Conservation (phyloP, 108 stramenopile genomes). For the Skeletonema costatum region DNA sequence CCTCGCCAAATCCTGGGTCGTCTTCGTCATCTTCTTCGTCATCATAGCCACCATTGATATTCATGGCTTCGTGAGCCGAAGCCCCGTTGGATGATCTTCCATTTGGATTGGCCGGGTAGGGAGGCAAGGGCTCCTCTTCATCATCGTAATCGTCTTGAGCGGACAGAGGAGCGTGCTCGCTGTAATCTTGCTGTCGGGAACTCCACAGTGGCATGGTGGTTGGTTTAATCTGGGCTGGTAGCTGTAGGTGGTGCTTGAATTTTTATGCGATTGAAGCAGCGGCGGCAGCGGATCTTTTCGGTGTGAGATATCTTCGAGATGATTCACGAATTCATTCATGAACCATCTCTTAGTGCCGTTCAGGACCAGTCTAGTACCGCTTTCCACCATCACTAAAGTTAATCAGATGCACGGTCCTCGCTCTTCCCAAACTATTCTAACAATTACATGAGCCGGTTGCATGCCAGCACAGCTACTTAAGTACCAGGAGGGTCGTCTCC, state of each 20-base stretch:
- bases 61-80: not conserved
- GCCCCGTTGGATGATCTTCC: not conserved
- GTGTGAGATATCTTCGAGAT: no score
- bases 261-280: no score
- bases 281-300: no score
- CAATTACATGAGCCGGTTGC: not conserved
- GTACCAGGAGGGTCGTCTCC: not conserved
- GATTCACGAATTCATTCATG: no score
- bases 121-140: slow-evolving; percentile 11
- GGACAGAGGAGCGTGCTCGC: slow-evolving; percentile 24
- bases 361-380: no score
- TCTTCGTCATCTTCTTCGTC: not conserved
- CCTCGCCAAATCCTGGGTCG: not conserved
- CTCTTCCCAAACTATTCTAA: no score
- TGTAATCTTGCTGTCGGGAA: not conserved
- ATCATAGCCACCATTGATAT: not conserved
- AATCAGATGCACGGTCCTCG: no score
- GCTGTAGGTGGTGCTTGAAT: no score
- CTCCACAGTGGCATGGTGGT: not conserved
- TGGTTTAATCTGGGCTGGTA: not conserved
- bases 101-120: slow-evolving; percentile 4
- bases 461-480: not conserved
- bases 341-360: no score
- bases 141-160: slow-evolving; percentile 2
- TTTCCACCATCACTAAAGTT: no score